Base-by-base conservation (phyloP, 2,329 filamentous ascomycete species). In the Curvularia sp. region DNA sequence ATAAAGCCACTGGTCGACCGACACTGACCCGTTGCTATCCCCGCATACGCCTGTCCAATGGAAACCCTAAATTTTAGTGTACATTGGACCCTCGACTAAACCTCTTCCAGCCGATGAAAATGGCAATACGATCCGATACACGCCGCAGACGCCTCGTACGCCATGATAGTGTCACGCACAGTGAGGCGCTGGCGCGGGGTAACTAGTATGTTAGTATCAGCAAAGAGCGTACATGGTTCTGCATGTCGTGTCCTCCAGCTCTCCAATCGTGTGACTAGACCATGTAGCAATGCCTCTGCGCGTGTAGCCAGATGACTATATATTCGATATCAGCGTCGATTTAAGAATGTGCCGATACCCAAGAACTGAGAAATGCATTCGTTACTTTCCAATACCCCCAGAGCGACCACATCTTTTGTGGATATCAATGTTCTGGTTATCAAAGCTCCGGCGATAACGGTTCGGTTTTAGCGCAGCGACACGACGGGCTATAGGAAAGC, bases 21-120 rank as follows among this genome's bases (percentile, higher is more conserved):
- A 60, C 44, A 39, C 46, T 57, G 53, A 63, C 55, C 66, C 66
- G 64, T 62, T 53, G 57, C 58, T 70, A 66, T 58, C 59, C 67
- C 65, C 58, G 43, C 49, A 62, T 31, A 41, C 63, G 58, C 57
- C 50, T 15, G 63, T 65, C 62, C 49, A 65, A 54, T 60, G 63
- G 60, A 63, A 38, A 43, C 39, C 28, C 39, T 9, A 46, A 26
- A 13, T 54, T 55, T 62, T 60, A 60, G 38, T 49, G 43, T 54
- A 47, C 38, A 20, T 31, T 31, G 20, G 48, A 55, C 55, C 55
- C 55, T 55, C 31, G 33, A n/a, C 53, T 59, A 58, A 53, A 43
- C 59, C 53, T n/a, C 20, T 53, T 61, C 33, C 30, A 44, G 53
- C 31, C 41, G 30, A 47, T n/a, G 15, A n/a, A 48, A 20, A 28